Evolutionary conservation across 1,284 basidiomycete genomes (phyloP).

Genomic region (Chalciporus sp.): DNA sequence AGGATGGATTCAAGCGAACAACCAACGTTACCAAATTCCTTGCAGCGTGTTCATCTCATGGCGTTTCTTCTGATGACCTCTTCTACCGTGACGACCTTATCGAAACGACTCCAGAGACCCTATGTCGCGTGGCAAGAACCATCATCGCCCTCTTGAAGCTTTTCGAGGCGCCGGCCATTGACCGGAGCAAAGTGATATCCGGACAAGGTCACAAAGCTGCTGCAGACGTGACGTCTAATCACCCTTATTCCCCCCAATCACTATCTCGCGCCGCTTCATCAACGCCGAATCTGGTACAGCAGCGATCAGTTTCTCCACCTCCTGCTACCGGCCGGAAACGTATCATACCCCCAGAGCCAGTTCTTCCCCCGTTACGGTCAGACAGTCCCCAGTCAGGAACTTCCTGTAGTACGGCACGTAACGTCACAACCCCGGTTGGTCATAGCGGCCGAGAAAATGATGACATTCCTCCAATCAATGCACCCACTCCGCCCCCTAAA

Average conservation of each 20-base stretch:
- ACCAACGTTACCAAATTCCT: slow-evolving; percentile 76
- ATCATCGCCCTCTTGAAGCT: slow-evolving; percentile 67
- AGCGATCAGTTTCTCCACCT: slow-evolving; percentile 32
- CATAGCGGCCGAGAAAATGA: slow-evolving; percentile 32
- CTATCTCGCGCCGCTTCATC: slow-evolving; percentile 52
- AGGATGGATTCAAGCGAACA: slow-evolving; percentile 64
- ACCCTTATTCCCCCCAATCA: slow-evolving; percentile 38
- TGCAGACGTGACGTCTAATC: slow-evolving; percentile 14
- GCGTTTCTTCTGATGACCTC: slow-evolving; percentile 61
- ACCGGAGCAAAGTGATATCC: slow-evolving; percentile 46
- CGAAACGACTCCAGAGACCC: slow-evolving; percentile 56
- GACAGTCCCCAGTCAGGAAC: slow-evolving; percentile 48
- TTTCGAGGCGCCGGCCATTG: slow-evolving; percentile 51
- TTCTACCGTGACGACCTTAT: slow-evolving; percentile 73
- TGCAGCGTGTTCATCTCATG: slow-evolving; percentile 66
- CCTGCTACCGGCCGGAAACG: slow-evolving; percentile 43
- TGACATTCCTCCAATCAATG: slow-evolving; percentile 40
- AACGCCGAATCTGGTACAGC: slow-evolving; percentile 56
- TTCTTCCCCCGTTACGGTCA: slow-evolving; percentile 54
- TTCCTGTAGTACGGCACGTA: slow-evolving; percentile 34
- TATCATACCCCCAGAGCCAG: slow-evolving; percentile 54
- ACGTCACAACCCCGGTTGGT: slow-evolving; percentile 18
- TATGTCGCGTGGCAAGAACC: slow-evolving; percentile 67
- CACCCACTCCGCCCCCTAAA: slow-evolving; percentile 46
- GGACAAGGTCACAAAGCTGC: slow-evolving; percentile 38